Conservation (phyloP, 257 asterid species). For the Paraleonurus japonicus region DNA sequence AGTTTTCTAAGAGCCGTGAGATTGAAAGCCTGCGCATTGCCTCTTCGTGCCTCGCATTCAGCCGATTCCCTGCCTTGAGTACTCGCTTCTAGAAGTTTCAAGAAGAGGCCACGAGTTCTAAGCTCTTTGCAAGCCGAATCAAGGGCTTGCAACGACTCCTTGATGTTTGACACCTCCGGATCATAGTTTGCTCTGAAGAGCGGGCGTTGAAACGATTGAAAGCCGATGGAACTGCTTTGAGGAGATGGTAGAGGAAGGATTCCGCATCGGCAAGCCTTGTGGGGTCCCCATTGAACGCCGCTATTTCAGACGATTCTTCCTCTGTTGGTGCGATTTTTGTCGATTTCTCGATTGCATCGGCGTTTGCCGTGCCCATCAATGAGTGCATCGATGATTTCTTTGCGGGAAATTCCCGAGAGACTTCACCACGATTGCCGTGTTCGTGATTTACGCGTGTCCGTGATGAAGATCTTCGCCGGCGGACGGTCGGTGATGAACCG, state of each 20-base stretch:
- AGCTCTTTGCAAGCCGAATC: constrained; percentile 79
- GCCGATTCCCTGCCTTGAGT: constrained; percentile 80
- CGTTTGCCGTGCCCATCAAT: constrained; percentile 54
- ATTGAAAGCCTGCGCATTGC: constrained; percentile 81
- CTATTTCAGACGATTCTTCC: constrained; percentile 63
- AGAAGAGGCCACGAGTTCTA: constrained; percentile 68
- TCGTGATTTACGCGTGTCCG: constrained; percentile 80
- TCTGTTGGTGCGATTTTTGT: constrained; percentile 60
- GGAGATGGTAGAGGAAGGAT: constrained; percentile 81
- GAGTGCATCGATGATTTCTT: constrained; percentile 62
- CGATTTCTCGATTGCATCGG: constrained; percentile 74
- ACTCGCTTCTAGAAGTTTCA: constrained; percentile 90
- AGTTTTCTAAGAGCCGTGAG: constrained; percentile 78
- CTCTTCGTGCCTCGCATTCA: constrained; percentile 88
- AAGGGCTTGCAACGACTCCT: constrained; percentile 47
- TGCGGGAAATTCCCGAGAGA: constrained; percentile 60
- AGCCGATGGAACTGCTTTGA: constrained; percentile 78
- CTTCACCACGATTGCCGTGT: constrained; percentile 71
- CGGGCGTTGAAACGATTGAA: constrained; percentile 67
- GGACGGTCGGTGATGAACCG: constrained; percentile 35
- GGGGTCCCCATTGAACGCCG: constrained; percentile 70
- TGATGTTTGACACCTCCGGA: constrained; percentile 45
- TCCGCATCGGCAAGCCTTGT: constrained; percentile 80
- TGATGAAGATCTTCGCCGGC: constrained; percentile 67
- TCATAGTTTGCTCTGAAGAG: constrained; percentile 61